Evolutionary conservation across 106 monocot genomes (phyloP), one percentile per base, ranked within the genome.

Genomic region (Allium fistulosum): DNA sequence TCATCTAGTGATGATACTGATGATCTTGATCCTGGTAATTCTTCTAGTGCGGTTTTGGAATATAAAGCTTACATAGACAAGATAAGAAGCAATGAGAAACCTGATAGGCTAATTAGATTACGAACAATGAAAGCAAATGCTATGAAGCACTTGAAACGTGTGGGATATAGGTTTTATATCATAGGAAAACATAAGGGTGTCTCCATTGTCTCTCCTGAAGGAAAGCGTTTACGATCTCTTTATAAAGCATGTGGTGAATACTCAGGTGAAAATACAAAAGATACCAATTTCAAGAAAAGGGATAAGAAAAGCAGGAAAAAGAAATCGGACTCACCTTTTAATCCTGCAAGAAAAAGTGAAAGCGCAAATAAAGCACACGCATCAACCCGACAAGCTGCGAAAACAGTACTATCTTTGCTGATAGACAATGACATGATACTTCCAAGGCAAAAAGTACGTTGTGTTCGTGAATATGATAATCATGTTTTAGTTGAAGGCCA

Each of bases 351-450:
- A 37, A 37, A 37, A 37, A 37, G 37, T 2, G 37, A 37, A 37
- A 37, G 37, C 5, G 37, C 37, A 17, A 48, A 13, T 46, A 56
- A 53, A 11, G 10, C 53, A 59, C 72, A 68, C 55, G 65, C 68
- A 51, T 6, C 66, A 2, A 28, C 60, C 53, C 69, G 74, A 26
- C 72, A 71, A 58, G 52, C 11, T 53, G 49, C 81, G 60, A 79
- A 62, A 70, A 82, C 82, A 37, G 62, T 87, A 55, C 57, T 87
- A 47, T 84, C 84, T 66, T 84, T 66, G 69, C 79, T 91, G 58
- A 78, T 91, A 52, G 80, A 87, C 49, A 83, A 80, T 73, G 68
- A 78, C 64, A 63, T 91, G 7, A 48, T 91, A 53, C 59, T 76
- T 13, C 87, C 81, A 48, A 77, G 81, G 53, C 73, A 87, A 51